Percentiles rank a stretch among this genome's conserved stretches.
These are phyloP conservation scores for Suhomyces sp. DNA, from an alignment of 805 yeast species.

Conservation along the genomic window DNA sequence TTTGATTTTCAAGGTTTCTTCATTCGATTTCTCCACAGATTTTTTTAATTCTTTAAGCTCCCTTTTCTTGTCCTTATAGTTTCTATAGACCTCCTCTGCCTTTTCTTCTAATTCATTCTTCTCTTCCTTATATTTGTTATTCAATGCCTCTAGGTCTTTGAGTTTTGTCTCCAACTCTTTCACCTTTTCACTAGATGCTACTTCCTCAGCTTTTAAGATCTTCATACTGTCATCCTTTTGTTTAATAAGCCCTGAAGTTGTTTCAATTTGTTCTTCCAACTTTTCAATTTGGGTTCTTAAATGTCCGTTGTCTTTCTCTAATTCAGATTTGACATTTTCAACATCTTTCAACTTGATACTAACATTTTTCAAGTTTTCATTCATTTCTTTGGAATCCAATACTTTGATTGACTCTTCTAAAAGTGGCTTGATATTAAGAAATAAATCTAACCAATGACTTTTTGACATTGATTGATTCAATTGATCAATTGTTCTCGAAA, in stretches of 20 bases:
- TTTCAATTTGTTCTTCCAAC: slow-evolving; percentile 34
- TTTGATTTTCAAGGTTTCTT: slow-evolving; percentile 8
- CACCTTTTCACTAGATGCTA: slow-evolving; percentile 26
- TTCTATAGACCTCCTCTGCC: slow-evolving; percentile 13
- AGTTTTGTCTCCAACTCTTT: slow-evolving; percentile 28
- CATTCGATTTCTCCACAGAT: slow-evolving; percentile 8
- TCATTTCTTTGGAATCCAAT: slow-evolving; percentile 54
- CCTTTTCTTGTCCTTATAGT: slow-evolving; percentile 7
- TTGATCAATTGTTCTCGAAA: slow-evolving; percentile 59
- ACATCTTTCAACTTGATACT: slow-evolving; percentile 43
- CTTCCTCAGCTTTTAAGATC: slow-evolving; percentile 42
- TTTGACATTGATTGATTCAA: slow-evolving; percentile 45
- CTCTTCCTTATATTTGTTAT: slow-evolving; percentile 32
- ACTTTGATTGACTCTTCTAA: slow-evolving; percentile 63
- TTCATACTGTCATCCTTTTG: slow-evolving; percentile 49
- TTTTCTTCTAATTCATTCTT: slow-evolving; percentile 30
- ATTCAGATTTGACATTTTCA: slow-evolving; percentile 27
- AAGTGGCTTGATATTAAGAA: slow-evolving; percentile 71
- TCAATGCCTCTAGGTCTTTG: slow-evolving; percentile 28
- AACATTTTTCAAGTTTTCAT: slow-evolving; percentile 53
- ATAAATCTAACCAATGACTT: slow-evolving; percentile 80
- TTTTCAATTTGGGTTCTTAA: slow-evolving; percentile 35
- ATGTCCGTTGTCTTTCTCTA: slow-evolving; percentile 38
- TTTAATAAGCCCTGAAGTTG: slow-evolving; percentile 32
- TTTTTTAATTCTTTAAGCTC: slow-evolving; percentile 10